Base-by-base conservation (phyloP, 2,329 filamentous ascomycete species). In the Sordariomycetes sp. region DNA sequence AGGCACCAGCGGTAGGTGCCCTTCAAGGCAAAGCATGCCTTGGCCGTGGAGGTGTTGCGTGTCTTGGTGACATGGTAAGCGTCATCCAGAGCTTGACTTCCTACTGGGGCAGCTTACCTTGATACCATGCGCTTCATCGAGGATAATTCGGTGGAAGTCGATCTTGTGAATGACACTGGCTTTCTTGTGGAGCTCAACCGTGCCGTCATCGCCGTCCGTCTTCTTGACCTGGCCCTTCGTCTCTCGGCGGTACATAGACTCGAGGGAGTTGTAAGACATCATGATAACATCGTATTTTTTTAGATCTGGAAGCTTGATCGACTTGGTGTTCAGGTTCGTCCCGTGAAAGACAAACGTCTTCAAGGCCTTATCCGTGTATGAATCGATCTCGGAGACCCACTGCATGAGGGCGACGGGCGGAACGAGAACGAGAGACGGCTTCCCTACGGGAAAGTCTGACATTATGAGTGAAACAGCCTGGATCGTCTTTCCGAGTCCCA, bases 401-500 rank as follows among this genome's bases (percentile, higher is more conserved):
- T 97, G 92, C 87, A 96, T 95, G 54, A 97, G 73, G 48, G 92
- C 92, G 48, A 96, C 92, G 0, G 92, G 92, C 0, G 92, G 92
- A 0, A 96, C 90, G 36, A 96, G 79, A 1, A 97, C 91, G 3
- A 97, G 76, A 0, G 90, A 88, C 1, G 94, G 92, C 57, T 86
- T 74, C 63, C 86, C 87, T 24, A 85, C 87, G 3, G 91, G 92
- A 65, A 89, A 96, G 68, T 97, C 91, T 1, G 92, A 96, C 94
- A 97, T 97, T 70, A 99, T 90, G 52, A 99, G 79, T 2, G 92
- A 96, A 20, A 99, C 94, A 2, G 94, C 92, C 70, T 99, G 94
- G 55, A 99, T 97, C 0, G 94, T 99, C 74, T 99, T 99, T 54
- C 94, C 94, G 73, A 99, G 88, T 7, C 94, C 94, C 94, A 99